Evolutionary conservation across 352 stramenopile species (phyloP).

Genomic region (Pythium sp.): DNA sequence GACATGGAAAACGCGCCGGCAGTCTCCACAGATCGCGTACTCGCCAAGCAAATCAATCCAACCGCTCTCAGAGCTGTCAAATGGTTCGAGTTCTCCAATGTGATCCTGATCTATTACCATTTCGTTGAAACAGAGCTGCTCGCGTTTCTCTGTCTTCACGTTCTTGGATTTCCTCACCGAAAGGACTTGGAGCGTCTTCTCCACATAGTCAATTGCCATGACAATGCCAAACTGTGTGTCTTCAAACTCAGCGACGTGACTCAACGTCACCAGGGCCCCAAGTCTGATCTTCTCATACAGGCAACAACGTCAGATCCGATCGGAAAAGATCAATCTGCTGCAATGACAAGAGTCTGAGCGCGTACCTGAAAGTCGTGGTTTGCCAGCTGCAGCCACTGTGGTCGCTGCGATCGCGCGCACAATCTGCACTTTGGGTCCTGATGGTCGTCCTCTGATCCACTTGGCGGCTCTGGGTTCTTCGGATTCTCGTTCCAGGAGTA

Average conservation of each 20-base stretch:
- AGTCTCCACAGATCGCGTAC: slow-evolving; percentile 48
- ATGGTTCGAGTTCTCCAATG: slow-evolving; percentile 29
- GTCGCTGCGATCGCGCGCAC: slow-evolving; percentile 22
- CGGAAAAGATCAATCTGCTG: neutral
- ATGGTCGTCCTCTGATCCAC: too few relatives aligned
- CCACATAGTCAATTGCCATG: slow-evolving; percentile 22
- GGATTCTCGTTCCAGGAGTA: slow-evolving; percentile 14
- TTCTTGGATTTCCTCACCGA: slow-evolving; percentile 6
- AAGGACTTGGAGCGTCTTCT: slow-evolving; percentile 22
- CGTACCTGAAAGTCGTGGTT: slow-evolving; percentile 23
- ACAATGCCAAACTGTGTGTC: slow-evolving; percentile 13
- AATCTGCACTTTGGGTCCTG: slow-evolving; percentile 5
- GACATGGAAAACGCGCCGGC: slow-evolving; percentile 44
- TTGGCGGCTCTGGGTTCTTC: neutral
- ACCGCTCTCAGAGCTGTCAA: slow-evolving; percentile 14
- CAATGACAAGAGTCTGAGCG: neutral
- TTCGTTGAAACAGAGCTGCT: slow-evolving; percentile 23
- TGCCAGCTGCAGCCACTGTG: slow-evolving; percentile 30
- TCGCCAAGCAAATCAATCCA: slow-evolving; percentile 24
- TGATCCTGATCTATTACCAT: slow-evolving; percentile 26
- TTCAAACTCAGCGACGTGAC: neutral
- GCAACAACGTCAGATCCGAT: neutral
- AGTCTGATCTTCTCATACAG: slow-evolving; percentile 17
- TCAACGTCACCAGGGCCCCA: slow-evolving; percentile 21
- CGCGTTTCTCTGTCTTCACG: neutral